Conservation (phyloP, 2,329 filamentous ascomycete species). For the Nothophaeocryptopus gaeumannii region DNA sequence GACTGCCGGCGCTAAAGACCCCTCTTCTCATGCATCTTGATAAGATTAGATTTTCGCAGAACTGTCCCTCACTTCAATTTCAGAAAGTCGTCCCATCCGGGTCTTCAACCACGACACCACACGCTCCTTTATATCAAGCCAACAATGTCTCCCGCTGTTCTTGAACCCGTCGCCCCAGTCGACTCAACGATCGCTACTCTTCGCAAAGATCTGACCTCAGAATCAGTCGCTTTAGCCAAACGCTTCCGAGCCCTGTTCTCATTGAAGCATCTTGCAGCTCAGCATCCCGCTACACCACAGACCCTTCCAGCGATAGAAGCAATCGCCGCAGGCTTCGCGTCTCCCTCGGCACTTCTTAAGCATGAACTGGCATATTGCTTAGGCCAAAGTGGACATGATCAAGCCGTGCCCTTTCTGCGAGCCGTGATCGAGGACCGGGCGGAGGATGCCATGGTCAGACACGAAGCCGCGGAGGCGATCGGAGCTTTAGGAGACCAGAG, state of each 20-base stretch:
- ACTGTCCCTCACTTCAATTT: not conserved
- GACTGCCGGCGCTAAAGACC: no score
- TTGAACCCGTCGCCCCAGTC: constrained; percentile 6
- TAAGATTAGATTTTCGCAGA: not conserved
- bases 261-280: constrained; percentile 84
- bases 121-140: not conserved
- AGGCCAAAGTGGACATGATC: constrained; percentile 78
- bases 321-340: constrained; percentile 82
- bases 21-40: no score
- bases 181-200: constrained; percentile 59
- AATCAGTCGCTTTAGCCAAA: constrained; percentile 75
- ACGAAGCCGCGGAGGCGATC: constrained; percentile 93
- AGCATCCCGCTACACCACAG: constrained; percentile 55
- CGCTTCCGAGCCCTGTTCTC: constrained; percentile 97
- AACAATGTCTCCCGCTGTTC: constrained; percentile 7
- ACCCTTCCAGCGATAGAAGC: constrained; percentile 67
- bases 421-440: constrained; percentile 69
- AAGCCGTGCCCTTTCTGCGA: constrained; percentile 70
- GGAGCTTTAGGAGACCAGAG: constrained; percentile 76
- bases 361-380: constrained; percentile 97
- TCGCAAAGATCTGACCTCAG: constrained; percentile 74
- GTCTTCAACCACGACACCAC: not conserved
- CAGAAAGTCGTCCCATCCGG: not conserved
- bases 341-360: constrained; percentile 85
- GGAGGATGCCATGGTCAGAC: constrained; percentile 94